phyloP scores from a whole-genome alignment of 2,329 filamentous ascomycete species.

The Fusarium paranaense region DNA sequence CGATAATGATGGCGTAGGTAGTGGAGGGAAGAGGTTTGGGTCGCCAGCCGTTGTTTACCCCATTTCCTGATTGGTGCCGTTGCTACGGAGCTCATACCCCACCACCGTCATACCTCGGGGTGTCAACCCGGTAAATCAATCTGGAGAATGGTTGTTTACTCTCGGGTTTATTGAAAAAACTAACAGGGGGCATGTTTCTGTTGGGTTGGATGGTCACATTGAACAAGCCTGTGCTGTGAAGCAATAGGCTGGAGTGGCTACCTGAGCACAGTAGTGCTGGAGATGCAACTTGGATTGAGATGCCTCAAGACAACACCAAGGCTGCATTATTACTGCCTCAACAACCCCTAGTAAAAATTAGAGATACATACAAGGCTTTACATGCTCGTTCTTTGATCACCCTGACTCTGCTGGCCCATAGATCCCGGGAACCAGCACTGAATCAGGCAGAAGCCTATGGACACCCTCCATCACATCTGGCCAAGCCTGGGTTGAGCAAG shows the following conservation, averaged over 20 bases:
- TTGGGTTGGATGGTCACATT: background rate
- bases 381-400: background rate
- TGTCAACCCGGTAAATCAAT: background rate
- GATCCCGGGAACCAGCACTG: background rate
- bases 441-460: background rate
- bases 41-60: slow-evolving; percentile 42
- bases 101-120: slow-evolving; percentile 37
- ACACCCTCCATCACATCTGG: background rate
- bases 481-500: background rate
- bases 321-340: background rate
- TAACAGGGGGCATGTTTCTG: background rate
- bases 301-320: background rate
- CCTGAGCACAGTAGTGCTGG: background rate
- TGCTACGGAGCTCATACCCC: slow-evolving; percentile 45
- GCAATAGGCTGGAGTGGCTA: background rate
- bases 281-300: background rate
- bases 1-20: slow-evolving; percentile 28
- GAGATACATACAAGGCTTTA: background rate
- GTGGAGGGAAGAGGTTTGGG: background rate
- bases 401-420: background rate
- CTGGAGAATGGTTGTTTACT: background rate
- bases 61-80: slow-evolving; percentile 48
- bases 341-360: background rate
- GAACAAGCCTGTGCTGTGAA: background rate
- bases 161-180: background rate